These are phyloP conservation scores for Isabelozyma gotoi DNA, from an alignment of 805 yeast genomes.

Conservation along the genomic window DNA sequence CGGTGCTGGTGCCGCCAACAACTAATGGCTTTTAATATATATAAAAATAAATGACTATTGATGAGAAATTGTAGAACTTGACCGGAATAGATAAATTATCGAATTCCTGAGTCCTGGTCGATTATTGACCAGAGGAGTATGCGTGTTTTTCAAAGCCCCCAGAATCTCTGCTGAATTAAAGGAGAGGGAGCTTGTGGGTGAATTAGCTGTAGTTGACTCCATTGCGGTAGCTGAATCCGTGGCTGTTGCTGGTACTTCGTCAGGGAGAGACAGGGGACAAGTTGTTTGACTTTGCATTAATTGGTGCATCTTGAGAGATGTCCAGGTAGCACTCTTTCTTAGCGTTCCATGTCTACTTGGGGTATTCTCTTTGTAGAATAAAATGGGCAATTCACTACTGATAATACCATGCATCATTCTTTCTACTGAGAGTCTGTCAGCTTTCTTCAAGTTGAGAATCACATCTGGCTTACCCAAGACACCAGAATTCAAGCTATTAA, in stretches of 20 bases:
- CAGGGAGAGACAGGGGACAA: no score
- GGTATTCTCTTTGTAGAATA: neutral
- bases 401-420: conserved; percentile 5
- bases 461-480: neutral
- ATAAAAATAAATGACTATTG: conserved; percentile 1
- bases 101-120: no score
- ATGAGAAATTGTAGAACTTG: conserved; percentile 1
- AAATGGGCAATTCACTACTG: conserved; percentile 10
- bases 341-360: neutral
- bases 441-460: conserved; percentile 7
- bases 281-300: no score
- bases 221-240: no score
- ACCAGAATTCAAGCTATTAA: neutral
- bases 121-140: no score
- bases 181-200: no score
- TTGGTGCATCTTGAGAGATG: no score
- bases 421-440: conserved; percentile 7
- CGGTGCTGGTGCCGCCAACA: conserved; percentile 28
- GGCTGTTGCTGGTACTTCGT: no score
- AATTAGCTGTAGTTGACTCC: no score
- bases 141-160: no score
- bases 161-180: no score
- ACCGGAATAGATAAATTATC: no score
- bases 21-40: conserved; percentile 4
- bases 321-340: conserved; percentile 12